A percentile compares a stretch with the other conserved stretches of the same genome.
Conservation (phyloP, 306 rosid genomes). For the Cotoneaster glaucophyllus region DNA sequence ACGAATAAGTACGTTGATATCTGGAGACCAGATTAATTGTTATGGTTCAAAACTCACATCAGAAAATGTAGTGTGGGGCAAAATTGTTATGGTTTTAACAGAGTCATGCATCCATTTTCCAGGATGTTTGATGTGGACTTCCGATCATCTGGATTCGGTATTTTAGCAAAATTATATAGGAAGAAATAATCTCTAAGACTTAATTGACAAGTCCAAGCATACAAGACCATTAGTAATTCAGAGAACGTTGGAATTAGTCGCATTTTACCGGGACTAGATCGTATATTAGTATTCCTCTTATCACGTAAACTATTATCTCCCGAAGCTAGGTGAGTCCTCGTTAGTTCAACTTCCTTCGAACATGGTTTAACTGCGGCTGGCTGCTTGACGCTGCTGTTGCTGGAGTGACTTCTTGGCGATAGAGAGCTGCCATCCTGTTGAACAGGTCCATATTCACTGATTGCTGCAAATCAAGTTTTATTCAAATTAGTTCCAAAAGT, state of each 20-base stretch:
- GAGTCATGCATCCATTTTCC: neutral
- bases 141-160: neutral
- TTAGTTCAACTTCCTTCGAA: constrained; percentile 12
- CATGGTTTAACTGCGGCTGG: constrained; percentile 16
- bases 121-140: neutral
- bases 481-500: neutral
- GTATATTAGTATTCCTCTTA: neutral
- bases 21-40: neutral
- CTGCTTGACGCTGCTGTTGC: constrained; percentile 18
- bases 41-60: neutral
- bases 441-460: constrained; percentile 42
- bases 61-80: neutral
- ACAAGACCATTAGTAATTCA: neutral
- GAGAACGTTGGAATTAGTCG: neutral
- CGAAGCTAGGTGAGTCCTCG: neutral
- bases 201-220: neutral
- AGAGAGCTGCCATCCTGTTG: constrained; percentile 46
- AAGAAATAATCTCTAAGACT: neutral
- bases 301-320: neutral
- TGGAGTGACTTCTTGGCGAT: constrained; percentile 31
- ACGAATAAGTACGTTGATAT: neutral
- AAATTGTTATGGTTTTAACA: neutral
- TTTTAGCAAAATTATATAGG: too few relatives aligned
- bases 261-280: neutral
- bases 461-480: constrained; percentile 20